phyloP scores from a whole-genome alignment of 805 yeast genomes.

The Pichia scutulata region DNA sequence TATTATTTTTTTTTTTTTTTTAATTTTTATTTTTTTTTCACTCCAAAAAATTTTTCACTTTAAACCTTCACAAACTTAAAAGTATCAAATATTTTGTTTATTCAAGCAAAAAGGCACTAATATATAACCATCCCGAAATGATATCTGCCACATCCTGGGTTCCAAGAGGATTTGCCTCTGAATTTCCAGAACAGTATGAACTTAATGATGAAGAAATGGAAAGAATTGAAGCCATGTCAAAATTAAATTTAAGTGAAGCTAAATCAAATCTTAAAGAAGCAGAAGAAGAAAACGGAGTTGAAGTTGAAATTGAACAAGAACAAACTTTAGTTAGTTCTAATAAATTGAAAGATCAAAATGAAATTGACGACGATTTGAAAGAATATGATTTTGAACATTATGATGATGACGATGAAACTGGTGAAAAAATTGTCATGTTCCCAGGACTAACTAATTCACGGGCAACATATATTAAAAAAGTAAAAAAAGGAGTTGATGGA shows the following conservation, averaged over 20 bases:
- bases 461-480: constrained; percentile 46
- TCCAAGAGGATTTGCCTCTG: constrained; percentile 91
- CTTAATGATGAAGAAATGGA: constrained; percentile 89
- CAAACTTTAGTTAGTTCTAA: constrained; percentile 7
- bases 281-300: constrained; percentile 17
- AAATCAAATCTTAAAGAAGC: constrained; percentile 26
- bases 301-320: constrained; percentile 20
- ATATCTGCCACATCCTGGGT: constrained; percentile 93
- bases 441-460: constrained; percentile 60
- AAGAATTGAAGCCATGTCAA: constrained; percentile 79
- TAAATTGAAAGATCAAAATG: constrained; percentile 43
- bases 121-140: constrained; percentile 35
- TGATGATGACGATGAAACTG: constrained; percentile 57
- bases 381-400: constrained; percentile 83
- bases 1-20: neutral
- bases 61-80: neutral
- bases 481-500: constrained; percentile 37
- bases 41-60: neutral
- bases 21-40: neutral
- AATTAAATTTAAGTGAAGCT: constrained; percentile 73
- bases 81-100: too few relatives aligned
- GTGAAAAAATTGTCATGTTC: constrained; percentile 55
- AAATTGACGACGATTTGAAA: constrained; percentile 75
- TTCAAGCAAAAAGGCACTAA: neutral
- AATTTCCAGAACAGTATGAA: constrained; percentile 83